Base-by-base conservation (phyloP, 1,284 basidiomycete genomes). In the Naganishia albida region DNA sequence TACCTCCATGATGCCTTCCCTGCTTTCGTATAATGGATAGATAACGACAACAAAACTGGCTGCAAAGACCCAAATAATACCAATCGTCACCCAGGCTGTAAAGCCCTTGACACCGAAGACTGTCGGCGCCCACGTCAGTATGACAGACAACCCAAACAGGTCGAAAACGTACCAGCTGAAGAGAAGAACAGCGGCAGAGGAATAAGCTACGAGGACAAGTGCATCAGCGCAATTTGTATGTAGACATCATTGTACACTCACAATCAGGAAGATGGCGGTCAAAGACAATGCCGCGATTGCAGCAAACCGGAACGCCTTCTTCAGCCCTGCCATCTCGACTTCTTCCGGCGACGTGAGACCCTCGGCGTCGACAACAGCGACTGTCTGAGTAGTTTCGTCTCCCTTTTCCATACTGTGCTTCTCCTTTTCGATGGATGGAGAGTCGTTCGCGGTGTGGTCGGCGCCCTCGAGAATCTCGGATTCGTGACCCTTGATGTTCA, bases 141-240 rank as follows among this genome's bases (percentile, higher is more conserved):
- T 42, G 25, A 23, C 30, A 18, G 15, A 25, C 2, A n/a, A 34
- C 15, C 23, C 2, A 28, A 13, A 40, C 46, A 44, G n/a, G 7
- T 26, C 8, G 25, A 40, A 25, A 10, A 34, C n/a, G 34, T 12
- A 72, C 71, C 71, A 38, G 88, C 86, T 48, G 84, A 83, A 0
- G 88, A 86, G 74, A 89, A 89, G 82, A 92, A 93, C 18, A 93
- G 82, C 1, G 91, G 90, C 2, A 94, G 78, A 0, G 91, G 92
- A 60, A 94, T 86, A 64, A 88, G 66, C 71, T 91, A 81, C 70
- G 89, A 82, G 72, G 88, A 80, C 2, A 89, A 39, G 13, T 50
- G 26, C 48, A 52, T 57, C 25, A n/a, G 23, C 20, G 12, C 46
- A 42, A 18, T 23, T 50, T 51, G 20, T 39, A 13, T 30, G 20